Evolutionary conservation across 208 protist species (phyloP).

Genomic region (Wallacemonas collosoma): DNA sequence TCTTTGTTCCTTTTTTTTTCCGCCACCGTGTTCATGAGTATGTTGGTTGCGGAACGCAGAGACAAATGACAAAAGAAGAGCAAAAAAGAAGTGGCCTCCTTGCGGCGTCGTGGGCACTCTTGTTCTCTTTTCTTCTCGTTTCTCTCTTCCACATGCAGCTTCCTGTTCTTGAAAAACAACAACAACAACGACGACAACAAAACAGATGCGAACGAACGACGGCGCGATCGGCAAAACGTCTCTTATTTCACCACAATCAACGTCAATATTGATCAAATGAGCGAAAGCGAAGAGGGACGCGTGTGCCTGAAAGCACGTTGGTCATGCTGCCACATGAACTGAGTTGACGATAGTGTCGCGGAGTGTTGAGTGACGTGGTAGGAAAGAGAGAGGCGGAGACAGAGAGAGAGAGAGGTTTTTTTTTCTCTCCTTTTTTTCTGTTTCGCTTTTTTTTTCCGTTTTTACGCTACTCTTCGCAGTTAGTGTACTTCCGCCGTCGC

Average conservation of each 20-base stretch:
- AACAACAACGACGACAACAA: background rate
- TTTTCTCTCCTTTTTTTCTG: slow-evolving; percentile 11
- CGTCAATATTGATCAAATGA: background rate
- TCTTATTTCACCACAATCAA: background rate
- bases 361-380: no score
- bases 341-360: no score
- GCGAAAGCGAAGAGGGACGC: background rate
- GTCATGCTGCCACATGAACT: no score
- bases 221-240: background rate
- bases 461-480: no score
- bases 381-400: background rate
- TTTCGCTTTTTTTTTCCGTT: slow-evolving; percentile 18
- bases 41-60: no score
- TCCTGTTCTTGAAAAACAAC: background rate
- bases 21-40: no score
- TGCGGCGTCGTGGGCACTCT: background rate
- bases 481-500: no score
- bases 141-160: background rate
- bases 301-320: background rate
- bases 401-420: background rate
- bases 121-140: slow-evolving; percentile 23
- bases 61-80: no score
- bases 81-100: background rate
- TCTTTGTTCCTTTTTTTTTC: no score
- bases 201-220: background rate